Evolutionary conservation across 768 basidiomycete species (phyloP).

Genomic region (Xanthoconium stramineum): DNA sequence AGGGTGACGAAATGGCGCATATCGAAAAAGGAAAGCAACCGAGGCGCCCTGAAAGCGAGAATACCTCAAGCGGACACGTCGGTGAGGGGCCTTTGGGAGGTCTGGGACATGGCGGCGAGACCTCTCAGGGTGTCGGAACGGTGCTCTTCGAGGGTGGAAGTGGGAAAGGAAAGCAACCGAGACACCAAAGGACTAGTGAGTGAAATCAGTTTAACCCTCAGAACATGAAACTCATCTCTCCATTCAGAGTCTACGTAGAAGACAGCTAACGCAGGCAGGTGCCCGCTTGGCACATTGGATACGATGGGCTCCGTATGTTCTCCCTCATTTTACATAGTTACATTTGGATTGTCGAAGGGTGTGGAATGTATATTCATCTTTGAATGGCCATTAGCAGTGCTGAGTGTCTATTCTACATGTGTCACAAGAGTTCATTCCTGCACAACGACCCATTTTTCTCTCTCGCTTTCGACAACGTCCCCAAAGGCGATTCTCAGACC

Average conservation of each 20-base stretch:
- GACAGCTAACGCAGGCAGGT: background rate
- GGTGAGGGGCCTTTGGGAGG: background rate
- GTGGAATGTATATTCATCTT: background rate
- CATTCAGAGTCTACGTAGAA: background rate
- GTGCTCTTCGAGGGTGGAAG: no score
- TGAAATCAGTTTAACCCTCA: background rate
- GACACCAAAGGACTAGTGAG: background rate
- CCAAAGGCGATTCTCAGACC: conserved; percentile 76
- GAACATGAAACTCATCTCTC: background rate
- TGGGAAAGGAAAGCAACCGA: background rate
- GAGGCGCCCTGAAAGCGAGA: no score
- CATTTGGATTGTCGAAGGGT: no score
- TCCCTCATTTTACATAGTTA: no score
- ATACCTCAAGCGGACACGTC: background rate
- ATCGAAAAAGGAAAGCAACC: no score
- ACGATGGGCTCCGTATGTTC: no score
- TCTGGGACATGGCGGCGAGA: background rate
- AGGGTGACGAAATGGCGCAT: no score
- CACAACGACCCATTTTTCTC: conserved; percentile 28
- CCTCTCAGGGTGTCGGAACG: background rate
- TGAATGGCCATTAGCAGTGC: background rate
- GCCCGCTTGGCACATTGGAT: no score
- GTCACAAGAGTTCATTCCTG: conserved; percentile 19
- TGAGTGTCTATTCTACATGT: no score
- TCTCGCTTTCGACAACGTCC: conserved; percentile 39